Base-by-base conservation (phyloP, 2,329 filamentous ascomycete genomes). In the Xylariales sp. region DNA sequence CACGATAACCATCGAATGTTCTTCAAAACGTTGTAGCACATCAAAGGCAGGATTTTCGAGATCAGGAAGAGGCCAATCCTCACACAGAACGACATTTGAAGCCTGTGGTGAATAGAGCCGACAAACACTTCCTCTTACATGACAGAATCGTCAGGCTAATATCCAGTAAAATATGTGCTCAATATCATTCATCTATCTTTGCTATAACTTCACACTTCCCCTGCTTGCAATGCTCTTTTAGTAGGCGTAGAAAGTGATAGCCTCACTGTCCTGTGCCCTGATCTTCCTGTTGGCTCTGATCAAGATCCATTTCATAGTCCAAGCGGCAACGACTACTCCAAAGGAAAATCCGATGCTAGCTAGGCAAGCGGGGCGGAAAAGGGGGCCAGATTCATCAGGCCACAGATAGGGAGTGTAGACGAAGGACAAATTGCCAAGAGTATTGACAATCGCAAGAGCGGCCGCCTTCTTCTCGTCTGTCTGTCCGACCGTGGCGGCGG, bases 391-490 rank as follows among this genome's bases (percentile, higher is more conserved):
- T 60, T 34, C 23, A 30, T 65, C 62, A 32, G 62, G 49, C 62
- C 62, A 65, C 1, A 81, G 71, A 65, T 81, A 81, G 5, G 80
- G 78, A 5, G 80, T 80, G 74, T 78, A 82, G 30, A 81, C 76
- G 65, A 80, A 81, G 4, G 75, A 76, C 1, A 76, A 75, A 63
- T 80, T 81, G 32, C 77, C 77, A 23, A 80, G 48, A n/a, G 60
- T 69, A 43, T 70, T 74, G 32, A 62, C 68, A 23, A 83, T 80
- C 9, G 81, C 81, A 8, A 85, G 76, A 1, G 81, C 77, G 0
- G 80, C 79, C 0, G 83, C 82, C 68, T 82, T 84, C 74, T 84
- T 84, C 72, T 84, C 83, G 3, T 82, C 78, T 0, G 81, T 83
- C 68, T 84, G 83, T 0, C 81, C 82, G 18, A 82, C 78, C 0